phyloP scores from a whole-genome alignment of 2,329 filamentous ascomycete genomes.

The Colletotrichum sp. region DNA sequence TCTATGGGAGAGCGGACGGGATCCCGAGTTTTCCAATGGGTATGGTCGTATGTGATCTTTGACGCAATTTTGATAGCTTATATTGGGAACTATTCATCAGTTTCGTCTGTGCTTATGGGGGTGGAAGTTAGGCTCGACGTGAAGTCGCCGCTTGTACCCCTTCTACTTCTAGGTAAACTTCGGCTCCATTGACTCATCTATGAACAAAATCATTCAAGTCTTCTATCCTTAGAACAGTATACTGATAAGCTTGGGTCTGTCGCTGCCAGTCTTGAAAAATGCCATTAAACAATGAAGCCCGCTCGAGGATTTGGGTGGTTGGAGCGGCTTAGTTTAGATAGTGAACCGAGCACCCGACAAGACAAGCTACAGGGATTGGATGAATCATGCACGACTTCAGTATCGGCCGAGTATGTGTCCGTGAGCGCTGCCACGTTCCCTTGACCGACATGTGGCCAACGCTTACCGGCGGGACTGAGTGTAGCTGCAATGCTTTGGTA shows the following conservation, averaged over 20 bases:
- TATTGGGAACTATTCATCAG: neutral
- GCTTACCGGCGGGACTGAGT: neutral
- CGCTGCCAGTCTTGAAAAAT: neutral
- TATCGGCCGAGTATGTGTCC: neutral
- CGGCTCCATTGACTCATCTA: neutral
- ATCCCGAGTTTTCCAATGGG: neutral
- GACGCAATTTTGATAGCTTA: accelerated
- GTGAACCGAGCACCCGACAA: neutral
- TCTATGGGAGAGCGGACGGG: neutral
- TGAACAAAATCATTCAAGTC: neutral
- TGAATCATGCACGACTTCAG: neutral
- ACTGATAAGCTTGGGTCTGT: neutral
- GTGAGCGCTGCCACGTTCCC: neutral
- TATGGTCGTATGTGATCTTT: neutral
- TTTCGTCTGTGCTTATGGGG: neutral
- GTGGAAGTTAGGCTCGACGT: neutral
- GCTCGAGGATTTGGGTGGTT: neutral
- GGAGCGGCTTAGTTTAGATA: neutral
- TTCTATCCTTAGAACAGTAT: neutral
- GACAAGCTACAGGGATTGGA: neutral
- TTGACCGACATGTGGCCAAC: neutral
- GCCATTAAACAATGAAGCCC: neutral
- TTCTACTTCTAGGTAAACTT: neutral
- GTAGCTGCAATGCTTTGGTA: neutral
- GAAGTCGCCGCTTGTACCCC: neutral